Conservation (phyloP, 192 early-diverging fungal genomes). For the Coemansia sp. region DNA sequence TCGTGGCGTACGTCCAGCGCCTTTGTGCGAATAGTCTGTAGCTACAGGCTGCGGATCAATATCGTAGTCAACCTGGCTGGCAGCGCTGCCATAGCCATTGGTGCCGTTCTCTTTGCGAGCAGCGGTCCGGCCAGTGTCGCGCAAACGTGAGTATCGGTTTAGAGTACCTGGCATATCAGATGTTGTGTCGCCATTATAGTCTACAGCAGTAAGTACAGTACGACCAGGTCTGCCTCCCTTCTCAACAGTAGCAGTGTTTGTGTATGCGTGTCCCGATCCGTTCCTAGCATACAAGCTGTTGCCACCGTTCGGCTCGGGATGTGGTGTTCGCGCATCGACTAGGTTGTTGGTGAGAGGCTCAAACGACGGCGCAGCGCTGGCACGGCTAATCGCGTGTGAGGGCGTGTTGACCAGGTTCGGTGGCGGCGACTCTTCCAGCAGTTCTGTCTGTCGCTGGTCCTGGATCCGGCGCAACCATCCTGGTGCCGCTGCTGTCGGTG, state of each 20-base stretch:
- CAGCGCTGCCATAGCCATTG: conserved; percentile 1
- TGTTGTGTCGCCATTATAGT: not conserved
- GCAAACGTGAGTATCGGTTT: conserved; percentile 10
- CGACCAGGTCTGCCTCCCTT: not conserved
- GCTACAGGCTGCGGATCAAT: not conserved
- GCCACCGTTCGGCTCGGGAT: not conserved
- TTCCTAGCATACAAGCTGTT: conserved; percentile 11
- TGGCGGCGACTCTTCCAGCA: conserved; percentile 31
- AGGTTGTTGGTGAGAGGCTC: conserved; percentile 22
- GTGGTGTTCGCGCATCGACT: conserved; percentile 21
- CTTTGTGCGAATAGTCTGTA: not conserved
- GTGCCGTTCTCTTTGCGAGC: not conserved
- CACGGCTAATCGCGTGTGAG: conserved; percentile 13
- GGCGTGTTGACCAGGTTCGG: conserved; percentile 29
- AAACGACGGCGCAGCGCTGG: conserved; percentile 13
- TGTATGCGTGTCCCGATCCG: conserved; percentile 10
- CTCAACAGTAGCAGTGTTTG: conserved; percentile 10
- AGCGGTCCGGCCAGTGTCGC: not conserved
- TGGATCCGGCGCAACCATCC: conserved; percentile 23
- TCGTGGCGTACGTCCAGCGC: conserved; percentile 9
- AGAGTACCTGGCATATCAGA: conserved; percentile 1
- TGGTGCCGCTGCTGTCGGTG: conserved; percentile 11
- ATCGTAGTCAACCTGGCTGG: not conserved
- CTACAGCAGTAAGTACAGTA: conserved; percentile 8
- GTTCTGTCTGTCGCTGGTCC: conserved; percentile 15